Percentiles rank a stretch among this genome's conserved stretches.
These are phyloP conservation scores for Cladosporium sp. DNA, from an alignment of 2,329 filamentous ascomycete species.

Conservation along the genomic window DNA sequence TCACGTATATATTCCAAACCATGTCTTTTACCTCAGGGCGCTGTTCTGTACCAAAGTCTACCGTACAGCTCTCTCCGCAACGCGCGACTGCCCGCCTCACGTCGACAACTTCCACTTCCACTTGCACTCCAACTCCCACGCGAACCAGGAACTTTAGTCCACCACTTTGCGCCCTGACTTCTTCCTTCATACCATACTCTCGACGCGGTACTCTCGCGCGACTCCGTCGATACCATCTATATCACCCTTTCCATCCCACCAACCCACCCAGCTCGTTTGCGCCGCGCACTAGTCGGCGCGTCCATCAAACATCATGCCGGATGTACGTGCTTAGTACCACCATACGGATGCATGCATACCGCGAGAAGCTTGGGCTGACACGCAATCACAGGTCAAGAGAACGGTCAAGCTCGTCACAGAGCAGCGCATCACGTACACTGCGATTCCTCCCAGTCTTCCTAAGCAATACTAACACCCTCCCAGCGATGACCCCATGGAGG, in stretches of 20 bases:
- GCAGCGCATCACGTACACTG: conserved; percentile 73
- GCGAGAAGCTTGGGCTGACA: conserved; percentile 6
- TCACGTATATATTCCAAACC: too few species aligned
- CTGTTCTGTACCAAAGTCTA: background rate
- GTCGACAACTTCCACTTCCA: conserved; percentile 14
- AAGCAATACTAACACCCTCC: conserved; percentile 15
- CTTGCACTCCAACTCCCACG: background rate
- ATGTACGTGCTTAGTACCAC: conserved; percentile 27
- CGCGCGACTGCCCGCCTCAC: background rate
- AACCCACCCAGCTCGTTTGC: conserved; percentile 5
- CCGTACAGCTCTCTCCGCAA: background rate
- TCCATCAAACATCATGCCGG: conserved; percentile 29
- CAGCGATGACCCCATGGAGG: conserved; percentile 73
- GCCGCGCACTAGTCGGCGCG: conserved; percentile 11
- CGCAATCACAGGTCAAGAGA: conserved; percentile 63
- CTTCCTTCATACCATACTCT: background rate
- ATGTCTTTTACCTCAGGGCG: background rate
- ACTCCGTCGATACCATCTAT: background rate
- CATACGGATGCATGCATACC: background rate
- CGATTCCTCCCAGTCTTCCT: conserved; percentile 9
- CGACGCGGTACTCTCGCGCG: background rate
- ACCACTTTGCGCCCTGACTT: background rate
- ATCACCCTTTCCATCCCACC: background rate
- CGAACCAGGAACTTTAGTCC: background rate
- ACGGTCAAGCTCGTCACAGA: conserved; percentile 90